Evolutionary conservation across 768 basidiomycete species (phyloP), one percentile per base, ranked within the genome.

Genomic region (Dictyophora rubrovolvata): DNA sequence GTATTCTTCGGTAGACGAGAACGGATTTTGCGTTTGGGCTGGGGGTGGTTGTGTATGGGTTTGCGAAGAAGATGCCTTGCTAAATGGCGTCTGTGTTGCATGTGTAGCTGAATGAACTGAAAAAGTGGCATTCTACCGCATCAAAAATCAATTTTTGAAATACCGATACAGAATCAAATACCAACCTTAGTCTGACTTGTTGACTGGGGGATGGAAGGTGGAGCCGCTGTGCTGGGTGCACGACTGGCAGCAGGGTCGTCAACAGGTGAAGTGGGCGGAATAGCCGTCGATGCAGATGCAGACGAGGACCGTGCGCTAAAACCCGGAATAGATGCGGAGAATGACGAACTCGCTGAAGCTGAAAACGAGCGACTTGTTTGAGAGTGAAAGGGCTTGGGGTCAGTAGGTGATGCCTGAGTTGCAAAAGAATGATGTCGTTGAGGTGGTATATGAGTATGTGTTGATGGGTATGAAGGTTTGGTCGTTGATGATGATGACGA

Each of bases 1-100:
- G 11, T 14, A 11, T 62, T 84, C 79, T 11, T 74, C 63, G 14
- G 37, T 61, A 53, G 61, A 67, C 42, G 35, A 69, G 54, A 57
- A 60, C 3, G 62, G 62, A 8, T 65, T 63, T n/a, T 37, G 20
- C 33, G 34, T 61, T 34, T 9, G 61, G 1, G 53, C 55, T 17
- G 64, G 67, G 2, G 7, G 64, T 62, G 54, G 61, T 60, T 4
- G 70, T 52, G 48, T 63, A 64, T 14, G 65, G 46, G n/a, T 65
- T 64, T n/a, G 70, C 56, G 0, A 64, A 63, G 52, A 18, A 66
- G 65, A 63, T 8, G 72, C 65, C 33, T 67, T 70, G 52, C 64
- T 64, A 7, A 50, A 52, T 48, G 66, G 64, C 49, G 61, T 65
- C 56, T 67, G 14, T 12, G 47, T 49, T 9, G 42, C 20, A 48